A percentile compares a stretch with the other conserved stretches of the same genome.
phyloP scores from a whole-genome alignment of 768 basidiomycete genomes.

The Cantharellus anzutake region DNA sequence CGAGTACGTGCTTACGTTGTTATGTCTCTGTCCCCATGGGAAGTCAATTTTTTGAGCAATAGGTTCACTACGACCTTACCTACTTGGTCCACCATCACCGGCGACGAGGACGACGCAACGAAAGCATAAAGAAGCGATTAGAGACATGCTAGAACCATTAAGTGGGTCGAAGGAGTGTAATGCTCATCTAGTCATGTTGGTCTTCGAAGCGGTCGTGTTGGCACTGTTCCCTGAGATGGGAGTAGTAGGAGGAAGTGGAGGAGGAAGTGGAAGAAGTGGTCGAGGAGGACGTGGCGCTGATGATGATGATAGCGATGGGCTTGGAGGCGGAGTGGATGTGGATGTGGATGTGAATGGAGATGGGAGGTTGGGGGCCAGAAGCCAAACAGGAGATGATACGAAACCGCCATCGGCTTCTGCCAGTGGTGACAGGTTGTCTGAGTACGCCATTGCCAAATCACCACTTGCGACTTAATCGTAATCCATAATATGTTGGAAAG shows the following conservation, averaged over 20 bases:
- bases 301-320: background rate
- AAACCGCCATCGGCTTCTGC: too few species aligned
- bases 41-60: background rate
- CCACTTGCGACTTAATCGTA: too few species aligned
- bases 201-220: slow-evolving; percentile 55
- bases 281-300: background rate
- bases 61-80: too few species aligned
- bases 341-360: too few species aligned
- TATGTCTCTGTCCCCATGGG: background rate
- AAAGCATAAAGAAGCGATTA: slow-evolving; percentile 23
- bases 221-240: slow-evolving; percentile 64
- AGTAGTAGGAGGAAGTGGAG: slow-evolving; percentile 11
- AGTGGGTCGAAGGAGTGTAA: slow-evolving; percentile 45
- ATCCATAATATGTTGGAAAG: too few species aligned
- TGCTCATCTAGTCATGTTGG: slow-evolving; percentile 49
- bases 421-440: too few species aligned
- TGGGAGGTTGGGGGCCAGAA: too few species aligned
- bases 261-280: background rate
- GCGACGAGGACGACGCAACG: slow-evolving; percentile 31
- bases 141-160: slow-evolving; percentile 39
- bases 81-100: too few species aligned
- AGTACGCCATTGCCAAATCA: too few species aligned
- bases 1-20: slow-evolving; percentile 21
- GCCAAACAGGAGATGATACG: too few species aligned
- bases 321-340: too few species aligned